Evolutionary conservation across 78 protist species (phyloP), one percentile per base, ranked within the genome.

Genomic region (Mastigamoeba balamuthi): DNA sequence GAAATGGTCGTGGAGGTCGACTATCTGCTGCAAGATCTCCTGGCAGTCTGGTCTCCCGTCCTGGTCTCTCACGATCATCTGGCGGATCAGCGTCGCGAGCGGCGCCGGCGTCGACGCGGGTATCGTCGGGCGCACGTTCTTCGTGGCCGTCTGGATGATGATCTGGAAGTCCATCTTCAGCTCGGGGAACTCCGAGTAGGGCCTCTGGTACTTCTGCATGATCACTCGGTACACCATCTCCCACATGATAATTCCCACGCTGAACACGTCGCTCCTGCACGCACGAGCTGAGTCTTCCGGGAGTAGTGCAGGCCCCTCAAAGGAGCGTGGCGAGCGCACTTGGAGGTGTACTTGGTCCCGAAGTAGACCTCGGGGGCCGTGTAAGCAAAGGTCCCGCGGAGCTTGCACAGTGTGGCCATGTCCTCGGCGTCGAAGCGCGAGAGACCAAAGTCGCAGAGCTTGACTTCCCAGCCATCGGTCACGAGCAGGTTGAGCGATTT

Each of bases 131-230:
- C 87, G 29, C 17, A 68, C 58, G 36, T 77, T 77, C 27, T 82
- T 81, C 33, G 73, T 82, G n/a, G 77, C 72, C 75, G 67, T 73
- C n/a, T n/a, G n/a, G 36, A 82, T 43, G 81, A 80, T 69, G 72
- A 82, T 82, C 40, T 82, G 87, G 65, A 82, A 82, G 29, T 82
- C 87, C 81, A 74, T 73, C 79, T 82, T 82, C 42, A 82, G 73
- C 10, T 82, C 40, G 43, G 81, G 66, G 8, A 66, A 82, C 43
- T 82, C 87, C 25, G 78, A 25, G 73, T 76, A 82, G 1, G 87
- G 87, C 38, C 87, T 41, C 28, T 70, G 40, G 63, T 82, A 82
- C 23, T 69, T 77, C 7, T 81, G 81, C 36, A 27, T 76, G 73
- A 82, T 67, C 33, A 68, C 75, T 9, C 87, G 44, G 4, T 68